Conservation (phyloP, 305 asterid genomes). For the Nicotiana rustica region DNA sequence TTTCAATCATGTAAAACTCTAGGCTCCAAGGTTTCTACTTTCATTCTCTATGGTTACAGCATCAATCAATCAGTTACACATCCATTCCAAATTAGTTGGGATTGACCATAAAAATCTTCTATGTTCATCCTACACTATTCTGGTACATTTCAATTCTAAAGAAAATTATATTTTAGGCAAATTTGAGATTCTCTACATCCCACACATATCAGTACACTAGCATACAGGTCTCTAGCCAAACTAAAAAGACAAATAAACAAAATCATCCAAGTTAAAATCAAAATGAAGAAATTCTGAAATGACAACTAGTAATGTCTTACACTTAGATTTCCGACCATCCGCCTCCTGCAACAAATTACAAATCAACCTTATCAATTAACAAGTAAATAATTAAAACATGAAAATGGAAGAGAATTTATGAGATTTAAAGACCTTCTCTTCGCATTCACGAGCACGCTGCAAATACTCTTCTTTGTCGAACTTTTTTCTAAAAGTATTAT, state of each 20-base stretch:
- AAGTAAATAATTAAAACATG: conserved; percentile 17
- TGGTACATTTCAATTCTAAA: not conserved
- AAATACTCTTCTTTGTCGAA: conserved; percentile 87
- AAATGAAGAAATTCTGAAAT: not conserved
- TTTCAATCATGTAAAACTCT: conserved; percentile 23
- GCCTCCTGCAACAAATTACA: conserved; percentile 60
- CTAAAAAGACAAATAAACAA: conserved; percentile 29
- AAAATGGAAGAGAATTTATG: not conserved
- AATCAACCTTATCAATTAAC: conserved; percentile 8
- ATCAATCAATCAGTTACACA: not conserved
- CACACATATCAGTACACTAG: not conserved
- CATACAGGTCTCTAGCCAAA: conserved; percentile 2
- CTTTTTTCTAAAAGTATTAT: conserved; percentile 88
- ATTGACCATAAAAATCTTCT: not conserved
- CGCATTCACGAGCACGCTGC: conserved; percentile 92
- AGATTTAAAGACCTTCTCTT: conserved; percentile 63
- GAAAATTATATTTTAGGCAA: not conserved
- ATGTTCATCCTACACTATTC: not conserved
- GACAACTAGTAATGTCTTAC: conserved; percentile 49
- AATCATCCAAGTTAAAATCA: not conserved
- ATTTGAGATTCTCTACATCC: not conserved
- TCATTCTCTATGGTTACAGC: not conserved
- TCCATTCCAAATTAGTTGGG: not conserved
- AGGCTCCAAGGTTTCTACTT: not conserved
- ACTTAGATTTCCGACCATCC: conserved; percentile 69